A percentile compares a stretch with the other conserved stretches of the same genome.
phyloP scores from a whole-genome alignment of 139 green algal species.

The Trebouxia sp. region DNA sequence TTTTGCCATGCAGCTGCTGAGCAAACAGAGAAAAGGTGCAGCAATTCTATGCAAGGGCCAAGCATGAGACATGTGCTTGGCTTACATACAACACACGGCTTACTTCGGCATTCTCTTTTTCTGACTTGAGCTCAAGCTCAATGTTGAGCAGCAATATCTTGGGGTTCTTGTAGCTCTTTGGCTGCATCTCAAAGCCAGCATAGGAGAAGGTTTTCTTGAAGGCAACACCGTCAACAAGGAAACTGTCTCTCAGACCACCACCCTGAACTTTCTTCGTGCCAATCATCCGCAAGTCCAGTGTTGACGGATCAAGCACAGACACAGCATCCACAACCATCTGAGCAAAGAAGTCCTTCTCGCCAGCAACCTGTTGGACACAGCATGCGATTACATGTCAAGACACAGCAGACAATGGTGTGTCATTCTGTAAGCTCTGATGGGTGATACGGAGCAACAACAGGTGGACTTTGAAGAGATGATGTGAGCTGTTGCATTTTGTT shows the following conservation, averaged over 20 bases:
- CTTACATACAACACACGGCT: background rate
- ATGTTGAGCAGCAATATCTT: conserved; percentile 98
- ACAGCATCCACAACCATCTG: conserved; percentile 97
- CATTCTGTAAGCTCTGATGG: background rate
- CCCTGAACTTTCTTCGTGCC: conserved; percentile 95
- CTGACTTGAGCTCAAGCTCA: conserved; percentile 97
- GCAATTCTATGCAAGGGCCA: background rate
- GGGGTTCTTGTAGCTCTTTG: conserved; percentile 87
- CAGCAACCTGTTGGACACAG: conserved; percentile 64
- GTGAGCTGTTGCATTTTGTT: too few relatives aligned
- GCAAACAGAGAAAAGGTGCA: background rate
- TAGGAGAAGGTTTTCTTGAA: conserved; percentile 99
- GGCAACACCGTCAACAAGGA: conserved; percentile 97
- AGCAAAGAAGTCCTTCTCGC: conserved; percentile 98
- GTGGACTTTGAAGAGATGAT: too few relatives aligned
- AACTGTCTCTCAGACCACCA: conserved; percentile 92
- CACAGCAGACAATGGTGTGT: too few relatives aligned
- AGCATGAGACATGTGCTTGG: background rate
- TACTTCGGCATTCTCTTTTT: conserved; percentile 98
- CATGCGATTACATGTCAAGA: too few relatives aligned
- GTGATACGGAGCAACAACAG: background rate
- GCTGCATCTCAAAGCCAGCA: conserved; percentile 99
- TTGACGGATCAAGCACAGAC: conserved; percentile 71
- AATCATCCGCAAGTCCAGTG: conserved; percentile 90
- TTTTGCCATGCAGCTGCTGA: background rate